These are phyloP conservation scores for Stephanocyclus meneghinianus DNA, from an alignment of 352 stramenopile species.

Conservation along the genomic window DNA sequence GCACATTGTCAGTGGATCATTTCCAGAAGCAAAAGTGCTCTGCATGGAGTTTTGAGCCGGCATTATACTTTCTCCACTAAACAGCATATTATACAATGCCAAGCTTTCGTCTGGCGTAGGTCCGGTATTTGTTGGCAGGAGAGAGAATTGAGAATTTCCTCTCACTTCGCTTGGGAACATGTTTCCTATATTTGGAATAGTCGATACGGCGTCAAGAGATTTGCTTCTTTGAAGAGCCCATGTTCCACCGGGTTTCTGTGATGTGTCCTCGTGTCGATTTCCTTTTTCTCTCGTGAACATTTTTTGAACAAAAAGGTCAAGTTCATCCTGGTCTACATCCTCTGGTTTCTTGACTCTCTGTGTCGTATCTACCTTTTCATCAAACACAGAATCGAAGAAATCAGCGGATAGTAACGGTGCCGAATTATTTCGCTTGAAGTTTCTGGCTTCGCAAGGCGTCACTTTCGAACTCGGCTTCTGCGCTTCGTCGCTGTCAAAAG, in stretches of 20 bases:
- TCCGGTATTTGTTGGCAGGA: background rate
- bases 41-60: background rate
- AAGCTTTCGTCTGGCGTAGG: background rate
- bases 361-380: background rate
- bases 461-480: background rate
- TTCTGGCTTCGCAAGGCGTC: background rate
- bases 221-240: background rate
- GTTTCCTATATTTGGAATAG: background rate
- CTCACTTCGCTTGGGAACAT: background rate
- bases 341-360: background rate
- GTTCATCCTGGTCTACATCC: background rate
- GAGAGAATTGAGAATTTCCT: background rate
- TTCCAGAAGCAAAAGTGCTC: background rate
- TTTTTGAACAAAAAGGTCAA: constrained; percentile 2
- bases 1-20: background rate
- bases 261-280: background rate
- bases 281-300: background rate
- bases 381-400: constrained; percentile 8
- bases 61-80: background rate
- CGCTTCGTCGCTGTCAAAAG: constrained; percentile 7
- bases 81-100: constrained; percentile 10
- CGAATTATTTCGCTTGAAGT: constrained; percentile 7
- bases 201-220: background rate
- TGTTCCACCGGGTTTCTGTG: background rate
- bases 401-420: constrained; percentile 2